Conservation (phyloP, 495 filamentous ascomycete genomes). For the Staphylotrichum tortipilum region DNA sequence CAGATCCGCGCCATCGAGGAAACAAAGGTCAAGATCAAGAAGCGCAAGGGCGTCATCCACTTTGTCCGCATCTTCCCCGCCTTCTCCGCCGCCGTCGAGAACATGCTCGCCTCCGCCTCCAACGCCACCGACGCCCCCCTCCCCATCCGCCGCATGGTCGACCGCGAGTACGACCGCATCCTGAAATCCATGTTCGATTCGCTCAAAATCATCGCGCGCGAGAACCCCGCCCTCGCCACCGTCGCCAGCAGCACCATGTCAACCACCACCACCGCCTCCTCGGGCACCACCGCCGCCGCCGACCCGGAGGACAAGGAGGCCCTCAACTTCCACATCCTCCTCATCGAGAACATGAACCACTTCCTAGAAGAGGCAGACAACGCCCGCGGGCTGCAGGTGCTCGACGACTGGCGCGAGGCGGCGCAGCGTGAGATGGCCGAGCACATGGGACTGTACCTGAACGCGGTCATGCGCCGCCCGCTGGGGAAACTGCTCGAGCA, state of each 20-base stretch:
- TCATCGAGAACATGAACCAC: slow-evolving; percentile 99
- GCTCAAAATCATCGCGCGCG: slow-evolving; percentile 89
- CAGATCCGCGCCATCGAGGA: slow-evolving; percentile 94
- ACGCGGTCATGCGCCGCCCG: slow-evolving; percentile 78
- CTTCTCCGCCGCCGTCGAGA: slow-evolving; percentile 72
- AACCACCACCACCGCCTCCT: not conserved
- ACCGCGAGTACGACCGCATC: slow-evolving; percentile 79
- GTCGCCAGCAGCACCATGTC: slow-evolving; percentile 2
- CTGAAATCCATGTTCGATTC: slow-evolving; percentile 96
- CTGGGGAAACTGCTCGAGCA: slow-evolving; percentile 86
- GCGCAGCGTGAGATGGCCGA: slow-evolving; percentile 75
- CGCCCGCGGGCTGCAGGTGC: slow-evolving; percentile 58
- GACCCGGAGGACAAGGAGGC: slow-evolving; percentile 88
- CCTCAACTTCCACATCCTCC: slow-evolving; percentile 89
- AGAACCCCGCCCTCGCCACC: slow-evolving; percentile 58
- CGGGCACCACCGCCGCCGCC: slow-evolving; percentile 24
- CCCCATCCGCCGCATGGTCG: slow-evolving; percentile 64
- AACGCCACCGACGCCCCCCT: slow-evolving; percentile 42
- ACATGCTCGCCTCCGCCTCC: slow-evolving; percentile 54
- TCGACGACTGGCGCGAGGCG: slow-evolving; percentile 70
- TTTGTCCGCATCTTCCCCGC: slow-evolving; percentile 90
- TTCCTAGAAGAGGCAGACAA: slow-evolving; percentile 81
- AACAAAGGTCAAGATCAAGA: slow-evolving; percentile 98
- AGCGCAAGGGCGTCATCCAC: slow-evolving; percentile 88
- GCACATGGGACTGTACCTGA: slow-evolving; percentile 79